Evolutionary conservation across 192 early-diverging fungal species (phyloP).

Genomic region (Kappamyces sp.): DNA sequence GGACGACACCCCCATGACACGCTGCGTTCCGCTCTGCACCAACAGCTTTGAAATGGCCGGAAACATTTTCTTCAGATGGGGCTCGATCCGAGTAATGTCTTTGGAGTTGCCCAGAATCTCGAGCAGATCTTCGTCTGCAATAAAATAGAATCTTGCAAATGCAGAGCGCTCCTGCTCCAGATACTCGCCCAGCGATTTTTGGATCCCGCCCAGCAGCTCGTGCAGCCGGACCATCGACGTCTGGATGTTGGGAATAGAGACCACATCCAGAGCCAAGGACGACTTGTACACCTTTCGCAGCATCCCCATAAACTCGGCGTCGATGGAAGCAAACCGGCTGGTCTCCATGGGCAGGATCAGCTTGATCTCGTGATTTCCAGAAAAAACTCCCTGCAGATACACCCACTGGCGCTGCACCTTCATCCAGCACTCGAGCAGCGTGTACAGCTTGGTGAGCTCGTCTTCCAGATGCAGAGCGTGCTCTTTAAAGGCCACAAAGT

Average conservation of each 20-base stretch:
- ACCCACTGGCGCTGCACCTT: conserved; percentile 99
- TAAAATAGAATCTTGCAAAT: conserved; percentile 99
- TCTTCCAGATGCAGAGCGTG: conserved; percentile 94
- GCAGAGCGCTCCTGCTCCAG: conserved; percentile 92
- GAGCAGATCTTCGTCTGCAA: conserved; percentile 99
- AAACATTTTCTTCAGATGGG: conserved; percentile 99
- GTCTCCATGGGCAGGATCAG: conserved; percentile 93
- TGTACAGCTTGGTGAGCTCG: conserved; percentile 89
- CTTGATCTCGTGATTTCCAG: conserved; percentile 94
- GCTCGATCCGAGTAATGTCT: conserved; percentile 91
- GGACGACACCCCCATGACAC: conserved; percentile 79
- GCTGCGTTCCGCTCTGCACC: conserved; percentile 12
- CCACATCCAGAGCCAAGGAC: conserved; percentile 91
- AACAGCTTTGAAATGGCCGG: conserved; percentile 79
- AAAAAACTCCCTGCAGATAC: conserved; percentile 98
- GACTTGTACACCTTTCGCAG: conserved; percentile 99
- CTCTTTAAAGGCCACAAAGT: conserved; percentile 98
- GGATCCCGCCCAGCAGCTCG: conserved; percentile 90
- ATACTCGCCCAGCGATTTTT: conserved; percentile 98
- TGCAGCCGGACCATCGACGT: conserved; percentile 92
- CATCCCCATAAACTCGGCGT: conserved; percentile 93
- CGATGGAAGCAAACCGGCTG: conserved; percentile 94
- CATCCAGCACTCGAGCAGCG: conserved; percentile 99
- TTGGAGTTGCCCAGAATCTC: conserved; percentile 99
- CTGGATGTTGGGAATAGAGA: conserved; percentile 88